These are phyloP conservation scores for Penicillium roqueforti DNA, from an alignment of 495 filamentous ascomycete genomes.

Conservation along the genomic window DNA sequence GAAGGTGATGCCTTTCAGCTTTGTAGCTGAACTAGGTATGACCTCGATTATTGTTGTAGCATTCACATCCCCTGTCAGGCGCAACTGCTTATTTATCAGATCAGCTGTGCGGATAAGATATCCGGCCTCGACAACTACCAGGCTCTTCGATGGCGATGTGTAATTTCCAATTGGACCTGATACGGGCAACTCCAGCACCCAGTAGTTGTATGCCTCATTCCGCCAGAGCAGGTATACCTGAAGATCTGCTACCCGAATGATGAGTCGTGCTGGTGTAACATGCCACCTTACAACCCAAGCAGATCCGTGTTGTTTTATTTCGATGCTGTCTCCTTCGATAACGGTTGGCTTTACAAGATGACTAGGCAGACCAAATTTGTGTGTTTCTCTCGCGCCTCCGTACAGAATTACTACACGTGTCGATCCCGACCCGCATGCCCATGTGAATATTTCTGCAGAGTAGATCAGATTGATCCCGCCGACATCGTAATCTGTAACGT, in stretches of 20 bases:
- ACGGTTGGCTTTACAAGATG: slow-evolving; percentile 15
- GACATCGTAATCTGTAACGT: slow-evolving; percentile 65
- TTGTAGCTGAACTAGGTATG: slow-evolving; percentile 43
- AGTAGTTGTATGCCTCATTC: slow-evolving; percentile 62
- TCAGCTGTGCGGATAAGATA: slow-evolving; percentile 59
- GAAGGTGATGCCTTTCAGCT: slow-evolving; percentile 41
- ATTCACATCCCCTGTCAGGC: slow-evolving; percentile 62
- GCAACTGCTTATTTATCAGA: slow-evolving; percentile 39
- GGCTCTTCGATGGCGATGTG: slow-evolving; percentile 21
- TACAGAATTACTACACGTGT: slow-evolving; percentile 61
- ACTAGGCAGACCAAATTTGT: slow-evolving; percentile 55
- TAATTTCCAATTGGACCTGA: slow-evolving; percentile 19
- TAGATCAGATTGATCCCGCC: slow-evolving; percentile 56
- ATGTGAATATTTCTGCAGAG: slow-evolving; percentile 68
- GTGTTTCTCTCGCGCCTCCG: slow-evolving; percentile 56
- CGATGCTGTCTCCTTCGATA: slow-evolving; percentile 22
- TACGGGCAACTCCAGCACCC: slow-evolving; percentile 49
- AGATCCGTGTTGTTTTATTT: slow-evolving; percentile 30
- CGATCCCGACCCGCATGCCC: slow-evolving; percentile 47
- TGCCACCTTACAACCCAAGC: slow-evolving; percentile 50
- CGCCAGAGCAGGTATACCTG: slow-evolving; percentile 51
- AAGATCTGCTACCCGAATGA: slow-evolving; percentile 46
- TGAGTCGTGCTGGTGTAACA: slow-evolving; percentile 32
- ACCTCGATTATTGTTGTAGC: slow-evolving; percentile 57
- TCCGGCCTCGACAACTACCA: slow-evolving; percentile 57